A percentile compares a stretch with the other conserved stretches of the same genome.
These are phyloP conservation scores for Antitrichia curtipendula DNA, from an alignment of 225 moss, liverwort and hornwort species.

Conservation along the genomic window DNA sequence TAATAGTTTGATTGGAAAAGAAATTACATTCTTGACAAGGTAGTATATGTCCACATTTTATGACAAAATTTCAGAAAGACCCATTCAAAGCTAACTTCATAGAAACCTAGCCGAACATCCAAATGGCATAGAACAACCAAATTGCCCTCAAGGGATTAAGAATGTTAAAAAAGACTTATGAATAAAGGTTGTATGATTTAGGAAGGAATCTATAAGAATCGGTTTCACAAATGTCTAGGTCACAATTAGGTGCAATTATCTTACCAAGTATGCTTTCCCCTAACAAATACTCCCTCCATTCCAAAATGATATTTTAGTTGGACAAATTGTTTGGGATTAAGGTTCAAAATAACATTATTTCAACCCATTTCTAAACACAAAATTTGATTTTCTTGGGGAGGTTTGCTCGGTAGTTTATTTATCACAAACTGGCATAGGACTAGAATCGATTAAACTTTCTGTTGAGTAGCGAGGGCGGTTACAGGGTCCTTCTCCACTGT, in stretches of 20 bases:
- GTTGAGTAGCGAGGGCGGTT: neutral
- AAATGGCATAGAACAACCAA: neutral
- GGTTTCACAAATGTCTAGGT: accelerated
- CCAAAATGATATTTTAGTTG: neutral
- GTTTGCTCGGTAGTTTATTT: neutral
- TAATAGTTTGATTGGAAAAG: too few species aligned
- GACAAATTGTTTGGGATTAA: neutral
- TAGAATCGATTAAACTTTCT: neutral
- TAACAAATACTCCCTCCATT: neutral
- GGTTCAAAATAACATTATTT: accelerated
- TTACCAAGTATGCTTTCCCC: neutral
- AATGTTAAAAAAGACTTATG: neutral
- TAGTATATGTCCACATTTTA: neutral
- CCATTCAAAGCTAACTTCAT: accelerated
- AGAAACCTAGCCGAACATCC: neutral
- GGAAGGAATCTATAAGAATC: accelerated
- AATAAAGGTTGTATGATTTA: neutral
- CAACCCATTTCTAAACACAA: neutral
- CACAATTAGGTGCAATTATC: accelerated
- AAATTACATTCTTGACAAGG: neutral
- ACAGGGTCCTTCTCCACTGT: neutral
- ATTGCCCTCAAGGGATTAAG: accelerated
- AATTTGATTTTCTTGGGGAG: neutral
- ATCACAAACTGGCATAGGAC: neutral
- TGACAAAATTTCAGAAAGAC: neutral